A percentile compares a stretch with the other conserved stretches of the same genome.
Conservation (phyloP, 2,329 filamentous ascomycete genomes). For the Aspergillus sp. region DNA sequence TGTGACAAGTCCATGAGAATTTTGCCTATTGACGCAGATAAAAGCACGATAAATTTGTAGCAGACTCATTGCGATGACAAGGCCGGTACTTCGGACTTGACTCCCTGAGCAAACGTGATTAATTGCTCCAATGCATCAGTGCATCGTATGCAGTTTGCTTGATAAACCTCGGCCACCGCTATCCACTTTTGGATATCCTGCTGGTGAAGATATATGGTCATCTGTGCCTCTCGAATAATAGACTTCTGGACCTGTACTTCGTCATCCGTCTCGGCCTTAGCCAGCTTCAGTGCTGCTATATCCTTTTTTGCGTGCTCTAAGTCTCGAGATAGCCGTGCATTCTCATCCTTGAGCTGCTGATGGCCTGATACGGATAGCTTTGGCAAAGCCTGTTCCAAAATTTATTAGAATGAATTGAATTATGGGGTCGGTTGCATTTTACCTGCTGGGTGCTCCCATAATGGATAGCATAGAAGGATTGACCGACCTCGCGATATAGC, state of each 20-base stretch:
- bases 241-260: not conserved
- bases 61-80: not conserved
- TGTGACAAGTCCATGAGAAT: too few species aligned
- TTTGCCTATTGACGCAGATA: too few species aligned
- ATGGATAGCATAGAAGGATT: not conserved
- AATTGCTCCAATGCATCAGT: not conserved
- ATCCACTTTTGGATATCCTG: not conserved
- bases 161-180: not conserved
- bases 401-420: not conserved
- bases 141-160: not conserved
- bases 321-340: not conserved
- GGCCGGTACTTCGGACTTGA: not conserved
- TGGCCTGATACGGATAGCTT: not conserved
- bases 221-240: not conserved
- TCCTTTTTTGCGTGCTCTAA: not conserved
- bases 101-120: not conserved
- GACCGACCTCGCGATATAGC: not conserved
- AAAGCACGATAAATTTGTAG: too few species aligned
- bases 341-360: not conserved
- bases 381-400: not conserved
- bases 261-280: not conserved
- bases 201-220: conserved; percentile 1
- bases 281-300: not conserved
- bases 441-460: not conserved
- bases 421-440: not conserved